Percentiles rank a stretch among this genome's conserved stretches.
phyloP scores from a whole-genome alignment of 371 early-diverging fungal species.

The Saksenaea oblongispora region DNA sequence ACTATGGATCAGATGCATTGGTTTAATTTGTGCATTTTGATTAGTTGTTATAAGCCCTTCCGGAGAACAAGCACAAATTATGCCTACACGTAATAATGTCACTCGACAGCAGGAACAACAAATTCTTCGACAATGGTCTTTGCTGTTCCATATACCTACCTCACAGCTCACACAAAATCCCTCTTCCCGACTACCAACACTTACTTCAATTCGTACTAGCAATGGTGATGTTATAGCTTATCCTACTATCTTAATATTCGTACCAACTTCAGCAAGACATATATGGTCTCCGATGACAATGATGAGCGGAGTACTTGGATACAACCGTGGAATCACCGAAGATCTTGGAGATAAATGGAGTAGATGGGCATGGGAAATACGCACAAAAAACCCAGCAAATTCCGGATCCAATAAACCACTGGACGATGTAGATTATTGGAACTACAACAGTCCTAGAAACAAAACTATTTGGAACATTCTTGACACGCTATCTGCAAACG shows the following conservation, averaged over 20 bases:
- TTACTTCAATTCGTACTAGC: constrained; percentile 23
- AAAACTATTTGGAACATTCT: background rate
- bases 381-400: background rate
- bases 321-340: constrained; percentile 40
- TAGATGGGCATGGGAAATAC: constrained; percentile 38
- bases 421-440: constrained; percentile 22
- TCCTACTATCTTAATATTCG: constrained; percentile 33
- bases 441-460: constrained; percentile 12
- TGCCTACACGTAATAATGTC: constrained; percentile 14
- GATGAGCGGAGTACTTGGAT: constrained; percentile 29
- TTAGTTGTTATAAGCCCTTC: constrained; percentile 39
- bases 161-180: constrained; percentile 1
- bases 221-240: constrained; percentile 26
- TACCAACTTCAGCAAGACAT: constrained; percentile 27
- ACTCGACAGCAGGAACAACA: constrained; percentile 22
- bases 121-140: constrained; percentile 35
- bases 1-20: background rate
- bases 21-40: background rate
- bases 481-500: constrained; percentile 15
- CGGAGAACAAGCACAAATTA: constrained; percentile 30
- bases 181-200: constrained; percentile 10
- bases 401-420: background rate
- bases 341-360: constrained; percentile 45
- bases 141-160: constrained; percentile 33
- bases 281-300: constrained; percentile 35